Evolutionary conservation across 2,329 filamentous ascomycete species (phyloP).

Genomic region (Scytalidium lignicola): DNA sequence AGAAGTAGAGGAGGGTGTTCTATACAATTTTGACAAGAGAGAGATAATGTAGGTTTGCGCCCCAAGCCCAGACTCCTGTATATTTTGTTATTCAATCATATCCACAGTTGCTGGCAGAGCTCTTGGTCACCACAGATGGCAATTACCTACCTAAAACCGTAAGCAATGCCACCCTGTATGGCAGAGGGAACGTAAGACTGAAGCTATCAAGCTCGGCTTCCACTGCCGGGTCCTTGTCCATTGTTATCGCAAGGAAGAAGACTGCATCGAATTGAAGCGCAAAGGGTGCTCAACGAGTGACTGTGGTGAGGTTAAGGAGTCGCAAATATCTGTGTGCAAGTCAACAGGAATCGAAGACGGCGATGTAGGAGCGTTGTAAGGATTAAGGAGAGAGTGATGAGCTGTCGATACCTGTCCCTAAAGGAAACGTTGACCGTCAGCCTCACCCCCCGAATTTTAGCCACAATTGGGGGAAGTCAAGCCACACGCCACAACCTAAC

Average conservation of each 20-base stretch:
- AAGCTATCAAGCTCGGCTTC: constrained; percentile 75
- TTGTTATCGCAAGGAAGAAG: constrained; percentile 31
- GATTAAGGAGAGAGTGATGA: background rate
- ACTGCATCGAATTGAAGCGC: constrained; percentile 20
- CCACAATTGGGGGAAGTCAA: background rate
- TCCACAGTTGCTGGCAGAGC: constrained; percentile 3
- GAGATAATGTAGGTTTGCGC: constrained; percentile 84
- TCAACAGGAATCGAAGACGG: background rate
- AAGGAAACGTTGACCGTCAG: background rate
- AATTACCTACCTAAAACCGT: constrained; percentile 67
- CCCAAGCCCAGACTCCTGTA: constrained; percentile 91
- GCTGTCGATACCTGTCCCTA: background rate
- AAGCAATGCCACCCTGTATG: constrained; percentile 83
- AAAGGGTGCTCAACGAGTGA: constrained; percentile 16
- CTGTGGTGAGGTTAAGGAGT: constrained; percentile 13
- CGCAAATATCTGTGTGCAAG: background rate
- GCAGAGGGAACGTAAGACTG: constrained; percentile 80
- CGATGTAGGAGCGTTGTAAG: background rate
- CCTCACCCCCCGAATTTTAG: background rate
- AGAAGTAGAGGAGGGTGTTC: constrained; percentile 15
- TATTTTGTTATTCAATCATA: constrained; percentile 10
- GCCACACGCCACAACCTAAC: background rate
- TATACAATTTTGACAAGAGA: constrained; percentile 68
- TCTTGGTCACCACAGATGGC: constrained; percentile 1
- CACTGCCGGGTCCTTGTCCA: constrained; percentile 71